Evolutionary conservation across 225 moss, liverwort and hornwort genomes (phyloP).

Genomic region (Pseudoscleropodium purum): DNA sequence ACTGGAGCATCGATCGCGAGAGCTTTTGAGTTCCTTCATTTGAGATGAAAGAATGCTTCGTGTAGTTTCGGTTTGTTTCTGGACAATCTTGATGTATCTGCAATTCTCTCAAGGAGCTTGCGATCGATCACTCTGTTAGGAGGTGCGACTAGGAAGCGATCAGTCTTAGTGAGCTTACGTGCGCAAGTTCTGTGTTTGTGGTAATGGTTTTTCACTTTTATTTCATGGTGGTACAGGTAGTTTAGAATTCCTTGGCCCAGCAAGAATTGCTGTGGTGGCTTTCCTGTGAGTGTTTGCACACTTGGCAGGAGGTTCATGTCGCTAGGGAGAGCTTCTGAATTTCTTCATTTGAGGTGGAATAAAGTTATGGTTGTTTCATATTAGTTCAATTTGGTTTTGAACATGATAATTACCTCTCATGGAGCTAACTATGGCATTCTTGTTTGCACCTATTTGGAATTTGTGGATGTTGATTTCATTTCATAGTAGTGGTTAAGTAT

Average conservation of each 20-base stretch:
- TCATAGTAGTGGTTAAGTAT: neutral
- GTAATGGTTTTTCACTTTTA: neutral
- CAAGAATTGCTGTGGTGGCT: neutral
- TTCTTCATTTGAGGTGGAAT: neutral
- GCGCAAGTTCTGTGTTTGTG: neutral
- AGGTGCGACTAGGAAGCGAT: neutral
- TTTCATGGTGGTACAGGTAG: neutral
- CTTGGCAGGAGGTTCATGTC: neutral
- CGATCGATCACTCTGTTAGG: neutral
- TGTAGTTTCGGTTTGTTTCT: neutral
- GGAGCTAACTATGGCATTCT: neutral
- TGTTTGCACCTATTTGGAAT: neutral
- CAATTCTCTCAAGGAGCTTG: neutral
- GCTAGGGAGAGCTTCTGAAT: no score
- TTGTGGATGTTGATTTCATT: neutral
- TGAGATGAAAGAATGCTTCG: neutral
- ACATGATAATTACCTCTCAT: neutral
- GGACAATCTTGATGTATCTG: no score
- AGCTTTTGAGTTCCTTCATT: neutral
- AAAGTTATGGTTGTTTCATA: neutral
- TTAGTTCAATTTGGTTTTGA: neutral
- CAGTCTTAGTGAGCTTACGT: neutral
- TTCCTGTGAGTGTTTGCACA: neutral
- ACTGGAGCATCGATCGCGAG: neutral
- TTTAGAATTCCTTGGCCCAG: neutral